Evolutionary conservation across 768 basidiomycete genomes (phyloP).

Genomic region (Fomitopsis pulvina): DNA sequence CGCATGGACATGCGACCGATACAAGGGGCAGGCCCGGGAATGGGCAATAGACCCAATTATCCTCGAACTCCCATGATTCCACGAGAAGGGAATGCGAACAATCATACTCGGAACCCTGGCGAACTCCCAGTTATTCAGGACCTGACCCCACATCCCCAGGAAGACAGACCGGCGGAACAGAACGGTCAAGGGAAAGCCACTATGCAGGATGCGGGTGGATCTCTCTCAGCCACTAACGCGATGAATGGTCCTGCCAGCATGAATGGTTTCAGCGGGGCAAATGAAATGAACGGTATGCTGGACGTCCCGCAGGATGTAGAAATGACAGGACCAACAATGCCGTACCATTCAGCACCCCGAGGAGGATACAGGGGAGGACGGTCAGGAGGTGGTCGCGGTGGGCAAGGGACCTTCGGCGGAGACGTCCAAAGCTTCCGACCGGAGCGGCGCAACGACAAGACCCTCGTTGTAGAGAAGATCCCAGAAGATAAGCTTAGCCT

Average conservation of each 20-base stretch:
- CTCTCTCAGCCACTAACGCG: background rate
- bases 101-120: constrained; percentile 42
- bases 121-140: constrained; percentile 84
- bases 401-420: constrained; percentile 53
- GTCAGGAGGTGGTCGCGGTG: constrained; percentile 32
- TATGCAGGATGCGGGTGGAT: background rate
- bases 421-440: constrained; percentile 63
- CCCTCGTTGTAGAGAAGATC: constrained; percentile 91
- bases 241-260: constrained; percentile 5
- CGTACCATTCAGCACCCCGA: constrained; percentile 7
- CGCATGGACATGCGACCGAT: constrained; percentile 72
- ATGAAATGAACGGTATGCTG: constrained; percentile 6
- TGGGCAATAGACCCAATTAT: constrained; percentile 28
- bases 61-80: constrained; percentile 54
- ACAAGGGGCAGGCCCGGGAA: constrained; percentile 22
- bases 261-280: background rate
- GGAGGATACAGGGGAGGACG: constrained; percentile 6
- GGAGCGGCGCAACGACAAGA: constrained; percentile 65
- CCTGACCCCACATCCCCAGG: constrained; percentile 53
- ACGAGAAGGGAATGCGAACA: constrained; percentile 44
- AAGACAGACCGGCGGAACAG: constrained; percentile 12
- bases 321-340: constrained; percentile 26
- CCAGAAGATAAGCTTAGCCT: constrained; percentile 77
- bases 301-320: constrained; percentile 23
- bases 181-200: constrained; percentile 8